Evolutionary conservation across 164 flowering plant species (phyloP).

Genomic region (Sedum album): DNA sequence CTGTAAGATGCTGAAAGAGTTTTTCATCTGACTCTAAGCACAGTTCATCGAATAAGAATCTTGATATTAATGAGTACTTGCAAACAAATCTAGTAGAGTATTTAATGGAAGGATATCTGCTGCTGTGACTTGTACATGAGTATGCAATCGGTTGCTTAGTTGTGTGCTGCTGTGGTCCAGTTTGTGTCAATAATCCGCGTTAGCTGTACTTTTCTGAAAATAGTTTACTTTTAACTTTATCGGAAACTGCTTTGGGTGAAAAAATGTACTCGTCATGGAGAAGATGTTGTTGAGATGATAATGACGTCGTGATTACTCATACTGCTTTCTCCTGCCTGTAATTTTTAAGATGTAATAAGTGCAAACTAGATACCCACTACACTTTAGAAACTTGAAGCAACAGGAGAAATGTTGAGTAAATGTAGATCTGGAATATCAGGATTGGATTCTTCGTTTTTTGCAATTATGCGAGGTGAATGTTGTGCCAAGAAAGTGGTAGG

Average conservation of each 20-base stretch:
- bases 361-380: too few species aligned
- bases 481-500: neutral
- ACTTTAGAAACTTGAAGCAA: neutral
- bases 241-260: neutral
- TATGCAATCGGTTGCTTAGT: too few species aligned
- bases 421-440: neutral
- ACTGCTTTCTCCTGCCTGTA: neutral
- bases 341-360: neutral
- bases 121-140: too few species aligned
- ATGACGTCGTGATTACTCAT: neutral
- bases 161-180: too few species aligned
- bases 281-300: neutral
- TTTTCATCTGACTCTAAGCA: too few species aligned
- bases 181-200: too few species aligned
- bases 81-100: too few species aligned
- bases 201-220: too few species aligned
- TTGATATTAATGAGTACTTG: too few species aligned
- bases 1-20: too few species aligned
- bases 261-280: neutral
- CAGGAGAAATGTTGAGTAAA: neutral
- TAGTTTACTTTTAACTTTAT: conserved; percentile 2
- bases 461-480: neutral
- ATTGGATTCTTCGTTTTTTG: neutral
- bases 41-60: too few species aligned
- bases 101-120: too few species aligned